Evolutionary conservation across 2,329 filamentous ascomycete genomes (phyloP), one percentile per base, ranked within the genome.

Genomic region (Botrytis hyacinthi): DNA sequence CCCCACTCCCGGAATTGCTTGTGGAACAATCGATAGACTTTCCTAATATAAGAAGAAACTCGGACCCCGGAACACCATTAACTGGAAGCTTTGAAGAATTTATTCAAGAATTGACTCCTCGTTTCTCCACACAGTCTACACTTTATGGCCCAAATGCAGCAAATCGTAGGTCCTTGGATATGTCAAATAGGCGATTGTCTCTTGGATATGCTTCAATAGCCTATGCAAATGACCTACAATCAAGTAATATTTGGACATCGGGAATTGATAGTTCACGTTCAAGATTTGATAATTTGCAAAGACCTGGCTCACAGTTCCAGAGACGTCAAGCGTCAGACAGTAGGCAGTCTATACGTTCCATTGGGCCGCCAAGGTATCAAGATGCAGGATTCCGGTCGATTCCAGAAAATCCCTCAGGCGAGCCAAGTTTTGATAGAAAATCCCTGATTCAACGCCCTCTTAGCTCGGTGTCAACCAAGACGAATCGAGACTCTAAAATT

Each of bases 1-100:
- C 83, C 3, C 76, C 82, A 37, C 74, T 76, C n/a, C 67, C 62
- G 22, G 62, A 66, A 57, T 26, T 22, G 46, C 40, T 62, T 48
- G 16, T 42, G 40, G 73, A 71, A 29, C 37, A 57, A 42, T 35
- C 57, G 29, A 44, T 37, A 40, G 37, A n/a, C 10, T 20, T 32
- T 18, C 40, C 67, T 32, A n/a, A 32, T 6, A 35, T 40, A 37
- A 68, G 71, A 46, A 71, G 74, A 51, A 74, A 75, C 3, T 76
- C 76, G 7, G 73, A 75, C 10, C 74, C 74, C 40, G 44, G 37
- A 18, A 73, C 75, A 8, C 75, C 75, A 46, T 5, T n/a, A 18
- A n/a, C 46, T 59, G n/a, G 70, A 14, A 51, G 62, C 29, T 73
- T 73, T 22, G 71, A 51, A 42, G 22, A 51, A 1, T 72, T 72